Evolutionary conservation across 768 basidiomycete species (phyloP).

Genomic region (Termitomyces sp.): DNA sequence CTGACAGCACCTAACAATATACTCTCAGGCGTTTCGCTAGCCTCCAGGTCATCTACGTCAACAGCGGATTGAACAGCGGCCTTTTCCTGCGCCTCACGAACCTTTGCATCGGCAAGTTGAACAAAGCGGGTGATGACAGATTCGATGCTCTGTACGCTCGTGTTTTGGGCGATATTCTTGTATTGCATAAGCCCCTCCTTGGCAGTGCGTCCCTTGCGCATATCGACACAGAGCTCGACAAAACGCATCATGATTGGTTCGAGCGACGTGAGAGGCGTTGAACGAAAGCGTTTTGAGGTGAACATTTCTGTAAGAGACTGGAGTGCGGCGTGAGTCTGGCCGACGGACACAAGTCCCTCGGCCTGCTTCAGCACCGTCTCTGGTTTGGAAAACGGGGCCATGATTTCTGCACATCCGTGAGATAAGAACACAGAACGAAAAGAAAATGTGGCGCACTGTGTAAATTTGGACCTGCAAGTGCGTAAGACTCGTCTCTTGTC

Average conservation of each 20-base stretch:
- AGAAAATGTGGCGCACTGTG: neutral
- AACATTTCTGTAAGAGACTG: conserved; percentile 92
- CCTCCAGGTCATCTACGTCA: conserved; percentile 94
- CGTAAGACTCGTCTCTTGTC: conserved; percentile 7
- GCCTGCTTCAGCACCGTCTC: conserved; percentile 90
- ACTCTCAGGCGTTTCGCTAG: conserved; percentile 90
- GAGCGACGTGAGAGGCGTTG: conserved; percentile 80
- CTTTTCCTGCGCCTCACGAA: conserved; percentile 82
- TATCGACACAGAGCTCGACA: conserved; percentile 92
- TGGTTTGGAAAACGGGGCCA: conserved; percentile 90
- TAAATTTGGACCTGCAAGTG: conserved; percentile 2
- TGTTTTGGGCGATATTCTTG: conserved; percentile 97
- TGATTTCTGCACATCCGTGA: conserved; percentile 24
- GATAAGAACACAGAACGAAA: neutral
- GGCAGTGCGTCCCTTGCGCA: conserved; percentile 89
- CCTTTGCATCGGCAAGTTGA: conserved; percentile 73
- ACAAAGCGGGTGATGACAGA: conserved; percentile 85
- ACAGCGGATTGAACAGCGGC: conserved; percentile 70
- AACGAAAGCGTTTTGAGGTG: conserved; percentile 87
- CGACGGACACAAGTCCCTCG: conserved; percentile 90
- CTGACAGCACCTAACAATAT: conserved; percentile 88
- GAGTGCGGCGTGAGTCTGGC: conserved; percentile 84
- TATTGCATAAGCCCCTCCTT: conserved; percentile 96
- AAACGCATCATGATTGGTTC: conserved; percentile 97
- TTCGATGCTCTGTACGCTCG: conserved; percentile 88